These are phyloP conservation scores for Polyporus tsugae DNA, from an alignment of 1,284 basidiomycete genomes.

Conservation along the genomic window DNA sequence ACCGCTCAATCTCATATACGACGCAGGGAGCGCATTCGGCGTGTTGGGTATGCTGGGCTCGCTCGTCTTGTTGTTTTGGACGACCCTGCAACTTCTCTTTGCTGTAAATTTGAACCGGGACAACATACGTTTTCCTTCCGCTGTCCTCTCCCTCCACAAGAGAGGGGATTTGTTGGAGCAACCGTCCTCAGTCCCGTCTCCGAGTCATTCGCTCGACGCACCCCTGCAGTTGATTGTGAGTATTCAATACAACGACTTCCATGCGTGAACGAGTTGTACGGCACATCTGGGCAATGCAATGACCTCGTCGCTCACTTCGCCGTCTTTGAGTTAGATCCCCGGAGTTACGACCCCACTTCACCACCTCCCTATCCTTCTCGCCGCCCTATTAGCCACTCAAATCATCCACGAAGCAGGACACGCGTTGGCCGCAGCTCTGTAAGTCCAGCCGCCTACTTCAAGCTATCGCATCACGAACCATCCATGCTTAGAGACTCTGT, in stretches of 20 bases:
- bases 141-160: slow-evolving; percentile 13
- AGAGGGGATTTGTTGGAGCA: slow-evolving; percentile 1
- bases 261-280: not conserved
- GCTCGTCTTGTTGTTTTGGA: slow-evolving; percentile 51
- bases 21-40: slow-evolving; percentile 56
- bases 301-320: slow-evolving; percentile 3
- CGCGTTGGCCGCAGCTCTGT: slow-evolving; percentile 72
- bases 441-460: slow-evolving; percentile 38
- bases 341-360: slow-evolving; percentile 76
- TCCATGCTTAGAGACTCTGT: slow-evolving; percentile 12
- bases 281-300: not conserved
- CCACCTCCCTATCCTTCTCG: slow-evolving; percentile 66
- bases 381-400: slow-evolving; percentile 66
- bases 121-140: too few species aligned
- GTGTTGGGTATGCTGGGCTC: slow-evolving; percentile 59
- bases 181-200: not conserved
- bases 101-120: slow-evolving; percentile 13
- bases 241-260: not conserved
- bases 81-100: slow-evolving; percentile 33
- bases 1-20: slow-evolving; percentile 52
- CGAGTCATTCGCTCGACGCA: not conserved
- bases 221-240: slow-evolving; percentile 23
- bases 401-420: slow-evolving; percentile 77
- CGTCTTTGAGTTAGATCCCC: slow-evolving; percentile 61
- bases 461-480: not conserved